phyloP scores from a whole-genome alignment of 2,329 filamentous ascomycete species.

The Ophiosphaerella korrae region DNA sequence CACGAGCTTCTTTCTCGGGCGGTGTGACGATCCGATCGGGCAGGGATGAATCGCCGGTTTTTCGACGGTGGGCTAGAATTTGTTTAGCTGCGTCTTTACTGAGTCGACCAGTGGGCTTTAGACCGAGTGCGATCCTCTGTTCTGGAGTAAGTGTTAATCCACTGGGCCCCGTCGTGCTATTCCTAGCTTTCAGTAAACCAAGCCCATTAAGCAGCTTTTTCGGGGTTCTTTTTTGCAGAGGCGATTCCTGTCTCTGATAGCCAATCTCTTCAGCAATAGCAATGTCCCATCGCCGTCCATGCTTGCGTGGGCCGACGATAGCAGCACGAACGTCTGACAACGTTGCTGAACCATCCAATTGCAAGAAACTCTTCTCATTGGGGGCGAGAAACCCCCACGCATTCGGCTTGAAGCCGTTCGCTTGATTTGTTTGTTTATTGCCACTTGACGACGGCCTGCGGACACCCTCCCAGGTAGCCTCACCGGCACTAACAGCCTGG shows the following conservation, averaged over 20 bases:
- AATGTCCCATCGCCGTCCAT: conserved; percentile 34
- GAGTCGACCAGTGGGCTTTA: conserved; percentile 32
- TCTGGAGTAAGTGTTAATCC: conserved; percentile 28
- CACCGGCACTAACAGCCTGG: conserved; percentile 57
- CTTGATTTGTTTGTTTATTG: conserved; percentile 10
- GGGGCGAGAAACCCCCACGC: conserved; percentile 38
- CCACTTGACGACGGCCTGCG: conserved; percentile 33
- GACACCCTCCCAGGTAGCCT: conserved; percentile 61
- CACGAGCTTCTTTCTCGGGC: conserved; percentile 3
- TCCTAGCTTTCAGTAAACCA: neutral
- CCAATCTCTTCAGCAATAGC: conserved; percentile 28
- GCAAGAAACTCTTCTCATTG: conserved; percentile 24
- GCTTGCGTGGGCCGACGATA: conserved; percentile 21
- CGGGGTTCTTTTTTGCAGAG: conserved; percentile 4
- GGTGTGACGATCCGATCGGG: conserved; percentile 24
- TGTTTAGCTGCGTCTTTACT: conserved; percentile 28
- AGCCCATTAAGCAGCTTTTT: neutral
- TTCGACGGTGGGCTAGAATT: conserved; percentile 32
- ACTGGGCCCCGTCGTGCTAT: neutral
- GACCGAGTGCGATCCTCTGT: conserved; percentile 29
- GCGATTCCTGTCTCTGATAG: conserved; percentile 17
- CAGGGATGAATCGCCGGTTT: conserved; percentile 28
- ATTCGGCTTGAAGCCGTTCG: conserved; percentile 21
- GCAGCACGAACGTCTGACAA: conserved; percentile 30
- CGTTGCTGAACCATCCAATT: conserved; percentile 29